These are phyloP conservation scores for Lactarius vividus DNA, from an alignment of 768 basidiomycete species.

Conservation along the genomic window DNA sequence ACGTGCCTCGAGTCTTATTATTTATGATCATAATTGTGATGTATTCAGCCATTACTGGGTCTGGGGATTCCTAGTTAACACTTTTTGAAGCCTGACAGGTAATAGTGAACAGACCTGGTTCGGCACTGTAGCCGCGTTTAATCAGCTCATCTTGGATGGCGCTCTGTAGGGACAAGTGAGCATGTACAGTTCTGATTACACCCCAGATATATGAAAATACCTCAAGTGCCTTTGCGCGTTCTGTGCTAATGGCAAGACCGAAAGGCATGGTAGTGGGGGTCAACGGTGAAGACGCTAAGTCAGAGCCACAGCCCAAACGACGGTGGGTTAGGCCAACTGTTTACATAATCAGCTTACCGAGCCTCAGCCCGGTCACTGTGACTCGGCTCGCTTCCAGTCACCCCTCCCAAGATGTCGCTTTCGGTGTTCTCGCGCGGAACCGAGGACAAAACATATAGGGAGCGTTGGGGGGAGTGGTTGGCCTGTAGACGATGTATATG, in stretches of 20 bases:
- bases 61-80: constrained; percentile 37
- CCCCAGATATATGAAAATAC: constrained; percentile 38
- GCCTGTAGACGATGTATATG: no score
- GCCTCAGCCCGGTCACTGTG: not conserved
- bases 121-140: constrained; percentile 67
- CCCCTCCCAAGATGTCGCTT: no score
- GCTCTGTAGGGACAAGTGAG: constrained; percentile 45
- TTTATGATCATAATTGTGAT: constrained; percentile 96
- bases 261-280: constrained; percentile 53
- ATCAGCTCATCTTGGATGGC: constrained; percentile 80
- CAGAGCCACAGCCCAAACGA: not conserved
- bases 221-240: constrained; percentile 69
- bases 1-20: constrained; percentile 75
- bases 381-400: no score
- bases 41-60: constrained; percentile 91
- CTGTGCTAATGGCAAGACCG: constrained; percentile 75
- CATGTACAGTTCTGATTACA: not conserved
- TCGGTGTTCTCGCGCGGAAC: no score
- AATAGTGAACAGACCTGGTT: constrained; percentile 57
- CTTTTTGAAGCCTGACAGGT: not conserved
- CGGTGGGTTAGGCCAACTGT: not conserved
- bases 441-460: no score
- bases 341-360: constrained; percentile 16
- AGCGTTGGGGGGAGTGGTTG: no score
- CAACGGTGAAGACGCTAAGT: constrained; percentile 16